These are phyloP conservation scores for Suillus hirtellus DNA, from an alignment of 768 basidiomycete genomes.

Conservation along the genomic window DNA sequence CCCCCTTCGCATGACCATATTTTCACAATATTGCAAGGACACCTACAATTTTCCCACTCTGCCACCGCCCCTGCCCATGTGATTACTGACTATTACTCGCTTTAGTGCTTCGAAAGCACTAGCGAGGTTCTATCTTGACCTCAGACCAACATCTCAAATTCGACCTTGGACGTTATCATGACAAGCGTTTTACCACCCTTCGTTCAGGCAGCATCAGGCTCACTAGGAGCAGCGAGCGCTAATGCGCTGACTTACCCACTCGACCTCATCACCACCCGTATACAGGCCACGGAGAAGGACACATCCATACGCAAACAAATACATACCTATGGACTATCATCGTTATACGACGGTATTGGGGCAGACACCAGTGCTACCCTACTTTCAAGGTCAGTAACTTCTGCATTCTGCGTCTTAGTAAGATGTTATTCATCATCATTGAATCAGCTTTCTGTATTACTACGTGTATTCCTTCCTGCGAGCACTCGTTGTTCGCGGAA, in stretches of 20 bases:
- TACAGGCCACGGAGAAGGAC: conserved; percentile 34
- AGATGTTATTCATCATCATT: neutral
- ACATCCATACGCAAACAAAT: conserved; percentile 25
- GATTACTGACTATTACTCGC: neutral
- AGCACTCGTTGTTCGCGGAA: conserved; percentile 39
- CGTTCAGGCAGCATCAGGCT: conserved; percentile 58
- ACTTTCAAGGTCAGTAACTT: conserved; percentile 48
- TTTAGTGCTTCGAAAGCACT: too few species aligned
- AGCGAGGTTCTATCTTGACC: neutral
- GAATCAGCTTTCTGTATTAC: conserved; percentile 58
- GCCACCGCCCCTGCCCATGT: neutral
- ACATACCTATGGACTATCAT: conserved; percentile 40
- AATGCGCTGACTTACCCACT: conserved; percentile 58
- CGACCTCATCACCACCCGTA: conserved; percentile 54
- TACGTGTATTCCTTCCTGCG: conserved; percentile 56
- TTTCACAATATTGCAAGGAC: neutral
- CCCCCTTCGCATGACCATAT: too few species aligned
- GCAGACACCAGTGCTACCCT: conserved; percentile 56
- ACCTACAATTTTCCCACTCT: too few species aligned
- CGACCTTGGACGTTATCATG: conserved; percentile 35
- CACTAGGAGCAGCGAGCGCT: conserved; percentile 54
- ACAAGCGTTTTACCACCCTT: conserved; percentile 60
- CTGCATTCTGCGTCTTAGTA: neutral
- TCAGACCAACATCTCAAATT: neutral
- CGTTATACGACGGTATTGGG: conserved; percentile 51